phyloP scores from a whole-genome alignment of 164 flowering plant genomes.

The Vitis labrusca region DNA sequence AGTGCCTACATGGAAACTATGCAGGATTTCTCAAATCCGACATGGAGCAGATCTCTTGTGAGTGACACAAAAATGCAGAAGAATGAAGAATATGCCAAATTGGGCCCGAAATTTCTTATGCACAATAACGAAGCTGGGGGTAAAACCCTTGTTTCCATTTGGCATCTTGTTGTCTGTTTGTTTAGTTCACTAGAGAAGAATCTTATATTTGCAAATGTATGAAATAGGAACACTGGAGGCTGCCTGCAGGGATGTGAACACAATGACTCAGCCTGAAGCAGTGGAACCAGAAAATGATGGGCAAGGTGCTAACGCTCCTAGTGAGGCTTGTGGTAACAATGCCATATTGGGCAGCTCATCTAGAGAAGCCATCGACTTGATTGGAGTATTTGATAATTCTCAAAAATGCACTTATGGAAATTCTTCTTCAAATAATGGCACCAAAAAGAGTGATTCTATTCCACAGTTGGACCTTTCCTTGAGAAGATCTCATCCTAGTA shows the following conservation, averaged over 20 bases:
- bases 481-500: constrained; percentile 46
- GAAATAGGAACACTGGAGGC: constrained; percentile 9
- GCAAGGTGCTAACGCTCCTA: constrained; percentile 18
- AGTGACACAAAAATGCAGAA: constrained; percentile 14
- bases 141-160: constrained; percentile 8
- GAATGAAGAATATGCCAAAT: constrained; percentile 17
- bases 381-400: constrained; percentile 58
- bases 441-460: constrained; percentile 30
- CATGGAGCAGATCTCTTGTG: constrained; percentile 18
- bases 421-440: constrained; percentile 23
- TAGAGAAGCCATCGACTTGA: constrained; percentile 73
- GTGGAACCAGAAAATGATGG: constrained; percentile 10
- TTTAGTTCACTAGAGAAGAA: neutral
- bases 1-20: constrained; percentile 34
- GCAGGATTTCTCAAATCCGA: constrained; percentile 32
- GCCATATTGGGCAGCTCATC: constrained; percentile 26
- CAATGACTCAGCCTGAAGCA: constrained; percentile 12
- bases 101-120: constrained; percentile 14
- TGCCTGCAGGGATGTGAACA: constrained; percentile 15
- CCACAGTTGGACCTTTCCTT: constrained; percentile 70
- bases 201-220: constrained; percentile 4
- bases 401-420: constrained; percentile 15
- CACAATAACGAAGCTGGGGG: constrained; percentile 32
- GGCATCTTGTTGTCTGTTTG: neutral
- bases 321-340: constrained; percentile 25